These are phyloP conservation scores for Saccharomyces hybrid DNA, from an alignment of 1,139 yeast species.

Conservation along the genomic window DNA sequence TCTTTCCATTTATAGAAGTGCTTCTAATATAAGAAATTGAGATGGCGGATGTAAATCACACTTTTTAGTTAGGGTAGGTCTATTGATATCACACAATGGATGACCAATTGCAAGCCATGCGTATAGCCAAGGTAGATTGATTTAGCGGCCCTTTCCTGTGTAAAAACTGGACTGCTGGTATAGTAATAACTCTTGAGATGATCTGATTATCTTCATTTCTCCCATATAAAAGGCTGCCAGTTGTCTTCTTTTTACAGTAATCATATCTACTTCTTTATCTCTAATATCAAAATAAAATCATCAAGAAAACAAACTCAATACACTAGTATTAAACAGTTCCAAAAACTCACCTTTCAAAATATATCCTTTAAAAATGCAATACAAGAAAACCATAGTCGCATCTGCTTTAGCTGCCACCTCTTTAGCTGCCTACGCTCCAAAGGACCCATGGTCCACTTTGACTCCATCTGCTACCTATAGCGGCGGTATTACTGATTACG, in stretches of 20 bases:
- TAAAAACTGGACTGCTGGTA: background rate
- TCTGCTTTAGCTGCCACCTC: constrained; percentile 44
- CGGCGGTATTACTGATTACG: constrained; percentile 44
- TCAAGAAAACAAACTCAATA: background rate
- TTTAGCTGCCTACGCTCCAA: constrained; percentile 56
- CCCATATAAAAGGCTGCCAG: background rate
- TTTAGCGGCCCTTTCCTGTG: background rate
- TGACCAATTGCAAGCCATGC: background rate
- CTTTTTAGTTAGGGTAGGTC: background rate
- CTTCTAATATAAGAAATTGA: background rate
- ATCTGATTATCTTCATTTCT: background rate
- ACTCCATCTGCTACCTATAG: constrained; percentile 53
- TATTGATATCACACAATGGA: background rate
- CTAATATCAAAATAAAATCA: background rate
- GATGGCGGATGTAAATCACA: background rate
- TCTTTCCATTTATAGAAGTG: background rate
- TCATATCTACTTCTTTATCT: background rate
- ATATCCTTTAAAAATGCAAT: constrained; percentile 23
- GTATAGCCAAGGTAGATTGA: background rate
- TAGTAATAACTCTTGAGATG: background rate
- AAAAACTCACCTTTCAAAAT: background rate
- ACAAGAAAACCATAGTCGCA: constrained; percentile 28
- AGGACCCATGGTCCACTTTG: constrained; percentile 67
- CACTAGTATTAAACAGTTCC: background rate
- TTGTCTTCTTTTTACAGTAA: background rate